These are phyloP conservation scores for Plasmodium adleri DNA, from an alignment of 169 alveolate genomes.

Conservation along the genomic window DNA sequence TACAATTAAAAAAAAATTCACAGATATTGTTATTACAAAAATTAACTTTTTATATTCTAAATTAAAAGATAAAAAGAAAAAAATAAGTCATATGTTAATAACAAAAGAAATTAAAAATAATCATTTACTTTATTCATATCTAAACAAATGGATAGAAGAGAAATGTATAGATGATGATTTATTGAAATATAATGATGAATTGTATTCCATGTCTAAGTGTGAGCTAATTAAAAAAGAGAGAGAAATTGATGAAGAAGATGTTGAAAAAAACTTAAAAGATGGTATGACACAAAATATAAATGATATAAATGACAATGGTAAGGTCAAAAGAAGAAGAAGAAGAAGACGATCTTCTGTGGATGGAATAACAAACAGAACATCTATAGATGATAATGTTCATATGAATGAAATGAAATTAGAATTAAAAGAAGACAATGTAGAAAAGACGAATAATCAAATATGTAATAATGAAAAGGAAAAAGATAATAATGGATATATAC, in stretches of 20 bases:
- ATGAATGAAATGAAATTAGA: too few relatives aligned
- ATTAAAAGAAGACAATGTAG: not conserved
- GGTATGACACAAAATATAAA: not conserved
- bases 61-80: slow-evolving; percentile 41
- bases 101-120: slow-evolving; percentile 26
- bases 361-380: too few relatives aligned
- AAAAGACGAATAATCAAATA: not conserved
- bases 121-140: not conserved
- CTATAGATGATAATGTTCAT: too few relatives aligned
- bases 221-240: not conserved
- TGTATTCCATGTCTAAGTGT: not conserved
- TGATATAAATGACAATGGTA: not conserved
- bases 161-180: not conserved
- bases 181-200: too few relatives aligned
- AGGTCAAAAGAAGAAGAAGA: slow-evolving; percentile 8
- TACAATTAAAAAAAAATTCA: slow-evolving; percentile 54
- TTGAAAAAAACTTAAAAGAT: not conserved
- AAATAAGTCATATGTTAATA: slow-evolving; percentile 25
- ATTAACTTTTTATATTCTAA: slow-evolving; percentile 42
- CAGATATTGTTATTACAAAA: slow-evolving; percentile 32
- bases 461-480: not conserved
- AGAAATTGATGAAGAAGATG: not conserved
- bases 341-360: not conserved
- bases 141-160: not conserved
- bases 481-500: too few relatives aligned